Percentiles rank a stretch among this genome's conserved stretches.
phyloP scores from a whole-genome alignment of 2,329 filamentous ascomycete species.

The Shiraia sp. region DNA sequence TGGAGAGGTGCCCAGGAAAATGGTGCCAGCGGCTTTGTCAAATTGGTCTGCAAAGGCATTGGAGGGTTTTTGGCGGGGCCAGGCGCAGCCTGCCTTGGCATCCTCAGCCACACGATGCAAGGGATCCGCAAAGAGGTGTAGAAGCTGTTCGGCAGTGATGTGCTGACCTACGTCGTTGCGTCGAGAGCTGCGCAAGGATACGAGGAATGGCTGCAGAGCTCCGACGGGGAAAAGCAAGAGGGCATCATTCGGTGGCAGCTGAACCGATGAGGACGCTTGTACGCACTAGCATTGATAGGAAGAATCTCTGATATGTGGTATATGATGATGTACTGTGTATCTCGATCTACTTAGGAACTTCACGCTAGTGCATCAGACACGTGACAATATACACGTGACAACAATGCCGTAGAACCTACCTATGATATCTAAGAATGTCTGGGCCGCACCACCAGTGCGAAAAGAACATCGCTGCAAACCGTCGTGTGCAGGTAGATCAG shows the following conservation, averaged over 20 bases:
- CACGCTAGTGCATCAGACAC: no score
- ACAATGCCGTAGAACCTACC: no score
- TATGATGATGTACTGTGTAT: no score
- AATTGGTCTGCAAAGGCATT: constrained; percentile 81
- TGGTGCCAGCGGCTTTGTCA: constrained; percentile 69
- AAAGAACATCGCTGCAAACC: background rate
- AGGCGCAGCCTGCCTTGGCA: constrained; percentile 17
- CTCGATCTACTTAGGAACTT: no score
- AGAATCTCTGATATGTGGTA: constrained; percentile 33
- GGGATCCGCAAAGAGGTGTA: constrained; percentile 21
- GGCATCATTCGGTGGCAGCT: constrained; percentile 17
- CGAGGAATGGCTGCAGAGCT: constrained; percentile 22
- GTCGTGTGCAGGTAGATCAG: background rate
- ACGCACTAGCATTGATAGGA: constrained; percentile 33
- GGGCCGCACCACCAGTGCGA: background rate
- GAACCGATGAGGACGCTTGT: constrained; percentile 21
- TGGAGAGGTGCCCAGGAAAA: constrained; percentile 69
- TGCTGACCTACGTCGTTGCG: constrained; percentile 16
- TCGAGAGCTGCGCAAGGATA: constrained; percentile 21
- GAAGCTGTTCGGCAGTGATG: constrained; percentile 13
- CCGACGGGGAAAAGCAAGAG: constrained; percentile 16
- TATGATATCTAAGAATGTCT: constrained; percentile 6
- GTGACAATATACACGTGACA: no score
- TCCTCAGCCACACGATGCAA: constrained; percentile 20
- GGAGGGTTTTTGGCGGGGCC: constrained; percentile 28